phyloP scores from a whole-genome alignment of 495 filamentous ascomycete species.

The Neohortaea acidophila region DNA sequence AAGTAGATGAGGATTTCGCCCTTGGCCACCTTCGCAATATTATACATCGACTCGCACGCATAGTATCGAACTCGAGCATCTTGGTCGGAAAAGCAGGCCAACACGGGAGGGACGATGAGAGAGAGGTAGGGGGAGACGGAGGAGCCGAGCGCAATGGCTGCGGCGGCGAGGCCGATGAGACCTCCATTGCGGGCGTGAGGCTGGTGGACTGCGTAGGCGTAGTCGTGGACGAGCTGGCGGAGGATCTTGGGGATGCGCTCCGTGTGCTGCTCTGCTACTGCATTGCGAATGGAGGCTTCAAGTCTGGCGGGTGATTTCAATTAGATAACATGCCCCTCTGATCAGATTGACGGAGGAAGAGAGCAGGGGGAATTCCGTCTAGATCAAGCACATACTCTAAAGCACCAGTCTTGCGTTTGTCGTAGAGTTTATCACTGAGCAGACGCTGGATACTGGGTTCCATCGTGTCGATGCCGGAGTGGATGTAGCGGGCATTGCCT shows the following conservation, averaged over 20 bases:
- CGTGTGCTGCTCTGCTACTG: slow-evolving; percentile 57
- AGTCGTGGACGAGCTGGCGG: slow-evolving; percentile 91
- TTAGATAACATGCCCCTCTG: slow-evolving; percentile 1
- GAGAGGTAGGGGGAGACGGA: slow-evolving; percentile 83
- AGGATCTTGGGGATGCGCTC: slow-evolving; percentile 71
- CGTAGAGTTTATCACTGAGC: slow-evolving; percentile 96
- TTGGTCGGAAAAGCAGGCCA: slow-evolving; percentile 97
- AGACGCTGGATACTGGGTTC: slow-evolving; percentile 76
- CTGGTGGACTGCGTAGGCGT: slow-evolving; percentile 93
- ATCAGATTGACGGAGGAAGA: too few species aligned
- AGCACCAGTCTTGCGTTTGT: slow-evolving; percentile 89
- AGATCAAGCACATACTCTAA: slow-evolving; percentile 60
- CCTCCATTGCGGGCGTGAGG: slow-evolving; percentile 95
- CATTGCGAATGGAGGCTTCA: slow-evolving; percentile 80
- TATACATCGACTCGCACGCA: slow-evolving; percentile 99
- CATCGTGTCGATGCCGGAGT: too few species aligned
- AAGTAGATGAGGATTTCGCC: slow-evolving; percentile 93
- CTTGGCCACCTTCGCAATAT: slow-evolving; percentile 98
- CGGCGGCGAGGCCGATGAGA: slow-evolving; percentile 88
- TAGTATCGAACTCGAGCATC: slow-evolving; percentile 98
- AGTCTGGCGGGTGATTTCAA: slow-evolving; percentile 47
- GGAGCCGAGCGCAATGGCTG: slow-evolving; percentile 85
- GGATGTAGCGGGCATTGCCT: too few species aligned
- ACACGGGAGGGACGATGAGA: slow-evolving; percentile 86
- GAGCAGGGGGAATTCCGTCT: neutral